Conservation (phyloP, 106 monocot species). For the Allium cepa region DNA sequence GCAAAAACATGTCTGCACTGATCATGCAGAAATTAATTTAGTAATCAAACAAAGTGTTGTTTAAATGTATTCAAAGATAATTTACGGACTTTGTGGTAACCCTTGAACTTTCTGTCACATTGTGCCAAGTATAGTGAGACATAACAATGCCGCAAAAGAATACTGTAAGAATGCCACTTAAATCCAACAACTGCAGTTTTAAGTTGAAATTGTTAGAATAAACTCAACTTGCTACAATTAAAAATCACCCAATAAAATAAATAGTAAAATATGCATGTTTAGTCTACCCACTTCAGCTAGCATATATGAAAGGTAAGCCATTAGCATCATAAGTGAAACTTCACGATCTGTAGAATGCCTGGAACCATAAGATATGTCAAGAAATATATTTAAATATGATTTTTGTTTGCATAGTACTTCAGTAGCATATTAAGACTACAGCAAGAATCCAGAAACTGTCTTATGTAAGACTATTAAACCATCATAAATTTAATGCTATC, state of each 20-base stretch:
- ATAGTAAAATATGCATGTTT: too few relatives aligned
- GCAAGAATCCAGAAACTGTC: too few relatives aligned
- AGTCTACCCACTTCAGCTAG: conserved; percentile 67
- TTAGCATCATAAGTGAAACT: conserved; percentile 62
- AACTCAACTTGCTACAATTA: neutral
- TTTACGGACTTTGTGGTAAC: conserved; percentile 82
- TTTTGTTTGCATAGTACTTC: too few relatives aligned
- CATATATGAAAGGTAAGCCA: conserved; percentile 81
- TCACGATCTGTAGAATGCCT: conserved; percentile 69
- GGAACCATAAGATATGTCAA: conserved; percentile 7
- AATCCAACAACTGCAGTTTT: conserved; percentile 61
- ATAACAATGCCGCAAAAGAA: conserved; percentile 99
- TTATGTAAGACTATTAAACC: too few relatives aligned
- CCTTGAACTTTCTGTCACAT: conserved; percentile 99
- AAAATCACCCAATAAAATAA: neutral
- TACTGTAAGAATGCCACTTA: conserved; percentile 96
- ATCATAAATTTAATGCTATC: too few relatives aligned
- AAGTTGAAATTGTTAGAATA: neutral
- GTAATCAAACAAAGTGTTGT: neutral
- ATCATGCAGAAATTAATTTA: neutral
- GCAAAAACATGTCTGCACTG: conserved; percentile 87
- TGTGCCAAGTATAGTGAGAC: conserved; percentile 99
- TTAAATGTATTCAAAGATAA: neutral
- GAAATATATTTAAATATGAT: too few relatives aligned
- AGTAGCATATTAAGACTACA: too few relatives aligned